Base-by-base conservation (phyloP, 2,329 filamentous ascomycete species). In the Aspergillus felis region DNA sequence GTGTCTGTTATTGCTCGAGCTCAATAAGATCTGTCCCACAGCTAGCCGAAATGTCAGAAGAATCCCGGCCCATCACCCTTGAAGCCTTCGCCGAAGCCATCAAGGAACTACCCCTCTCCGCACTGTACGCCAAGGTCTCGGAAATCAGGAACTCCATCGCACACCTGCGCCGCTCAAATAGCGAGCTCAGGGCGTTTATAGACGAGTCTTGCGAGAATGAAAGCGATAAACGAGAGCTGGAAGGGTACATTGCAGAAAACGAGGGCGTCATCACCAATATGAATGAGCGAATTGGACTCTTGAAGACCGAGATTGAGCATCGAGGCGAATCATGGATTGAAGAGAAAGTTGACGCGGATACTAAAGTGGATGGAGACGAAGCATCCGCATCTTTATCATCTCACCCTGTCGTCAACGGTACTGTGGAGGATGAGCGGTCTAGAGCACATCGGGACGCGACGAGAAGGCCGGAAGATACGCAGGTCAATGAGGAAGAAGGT, bases 141-240 rank as follows among this genome's bases (percentile, higher is more conserved):
- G 85, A 88, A 66, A 76, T 88, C 9, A 76, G 75, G 47, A 87
- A 87, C 74, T 82, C 79, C 57, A 82, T 87, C 65, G 69, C 75
- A 2, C 85, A 87, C 64, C 80, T 88, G 28, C 73, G 79, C 48
- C 76, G 76, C 50, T 85, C 82, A 12, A 87, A 87, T 68, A 69
- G 71, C 44, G 81, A 86, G 64, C 78, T 87, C 52, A 74, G 80
- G 51, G 75, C 78, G 5, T 86, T 80, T 64, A 66, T 79, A 25
- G 57, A 66, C 29, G 72, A 87, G 42, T 68, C 67, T 53, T 71
- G 69, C 49, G 82, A 85, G 41, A 83, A 82, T 61, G 79, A 80
- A 35, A 80, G 84, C 27, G 73, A 75, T 1, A 69, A 68, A 55
- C 66, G 63, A 38, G 72, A 74, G 51, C 57, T 75, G 8, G 68